A percentile compares a stretch with the other conserved stretches of the same genome.
These are phyloP conservation scores for Teratosphaeria zuluensis DNA, from an alignment of 2,329 filamentous ascomycete species.

Conservation along the genomic window DNA sequence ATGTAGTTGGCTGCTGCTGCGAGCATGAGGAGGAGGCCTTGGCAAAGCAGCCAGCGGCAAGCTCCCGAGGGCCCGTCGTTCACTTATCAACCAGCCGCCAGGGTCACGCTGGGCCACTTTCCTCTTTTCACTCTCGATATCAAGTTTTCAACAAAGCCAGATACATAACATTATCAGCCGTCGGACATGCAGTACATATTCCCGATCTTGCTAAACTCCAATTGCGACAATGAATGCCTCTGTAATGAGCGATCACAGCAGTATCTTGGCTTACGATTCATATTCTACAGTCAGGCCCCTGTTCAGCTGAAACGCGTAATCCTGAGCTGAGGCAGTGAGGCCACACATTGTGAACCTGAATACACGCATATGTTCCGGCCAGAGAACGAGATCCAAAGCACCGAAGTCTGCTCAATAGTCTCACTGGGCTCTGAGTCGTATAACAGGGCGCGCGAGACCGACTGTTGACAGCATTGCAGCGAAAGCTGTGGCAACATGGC, in stretches of 20 bases:
- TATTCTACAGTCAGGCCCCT: background rate
- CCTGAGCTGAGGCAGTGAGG: background rate
- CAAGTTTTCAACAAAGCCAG: background rate
- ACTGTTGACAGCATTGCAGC: too few relatives aligned
- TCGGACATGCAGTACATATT: background rate
- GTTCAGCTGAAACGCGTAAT: constrained; percentile 1
- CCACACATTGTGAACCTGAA: background rate
- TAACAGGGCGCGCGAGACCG: too few relatives aligned
- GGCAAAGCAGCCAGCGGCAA: background rate
- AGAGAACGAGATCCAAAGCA: background rate
- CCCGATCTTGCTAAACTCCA: background rate
- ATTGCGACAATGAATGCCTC: background rate
- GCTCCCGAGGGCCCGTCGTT: background rate
- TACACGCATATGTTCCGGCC: background rate
- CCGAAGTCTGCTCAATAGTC: background rate
- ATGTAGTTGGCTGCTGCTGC: background rate
- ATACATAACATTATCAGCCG: background rate
- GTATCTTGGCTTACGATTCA: background rate
- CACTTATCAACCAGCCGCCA: background rate
- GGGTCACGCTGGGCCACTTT: background rate
- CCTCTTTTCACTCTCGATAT: background rate
- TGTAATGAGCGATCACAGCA: background rate
- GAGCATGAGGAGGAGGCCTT: background rate
- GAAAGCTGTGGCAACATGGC: background rate
- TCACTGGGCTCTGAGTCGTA: background rate